Base-by-base conservation (phyloP, 2,329 filamentous ascomycete genomes). In the Botryosphaeria dothidea region DNA sequence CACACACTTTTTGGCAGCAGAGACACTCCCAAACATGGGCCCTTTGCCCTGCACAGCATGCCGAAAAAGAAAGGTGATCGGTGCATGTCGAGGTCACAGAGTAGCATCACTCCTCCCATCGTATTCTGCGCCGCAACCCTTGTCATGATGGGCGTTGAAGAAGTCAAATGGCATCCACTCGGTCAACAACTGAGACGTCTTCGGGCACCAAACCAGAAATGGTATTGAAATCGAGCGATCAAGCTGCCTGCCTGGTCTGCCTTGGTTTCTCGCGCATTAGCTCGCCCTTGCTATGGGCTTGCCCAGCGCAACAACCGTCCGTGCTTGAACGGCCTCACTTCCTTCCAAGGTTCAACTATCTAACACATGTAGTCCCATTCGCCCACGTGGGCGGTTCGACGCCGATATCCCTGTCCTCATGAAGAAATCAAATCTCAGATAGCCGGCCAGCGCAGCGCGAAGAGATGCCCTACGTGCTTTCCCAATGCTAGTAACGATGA, bases 191-290 rank as follows among this genome's bases (percentile, higher is more conserved):
- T 43, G 36, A 41, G 34, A 56, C 52, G 34, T 11, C 52, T 41
- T 45, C 54, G 54, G 54, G 36, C 54, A 58, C 54, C 54, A 58
- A 58, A 43, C 54, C 36, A 23, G 36, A 15, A 29, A 23, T 58
- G 36, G 52, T 56, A 27, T 45, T 19, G 23, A 29, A 43, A 58
- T 58, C 54, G 54, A 58, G 54, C 54, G 54, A 58, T 58, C 54
- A 58, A 58, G 54, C 54, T 58, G 54, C 54, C 54, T 58, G 54
- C 54, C 54, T 58, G 54, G 54, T 58, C 36, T 58, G 54, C 54
- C 54, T 58, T 58, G 54, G 54, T 58, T 58, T 58, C 38, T 29
- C 54, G 54, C 54, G 54, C 52, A 56, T 56, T 56, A 56, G 34
- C 52, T 7, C 34, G 21, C 21, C 52, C 23, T 56, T n/a, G 21